Base-by-base conservation (phyloP, 73 alveolate species). In the Paramecium sexaurelia region DNA sequence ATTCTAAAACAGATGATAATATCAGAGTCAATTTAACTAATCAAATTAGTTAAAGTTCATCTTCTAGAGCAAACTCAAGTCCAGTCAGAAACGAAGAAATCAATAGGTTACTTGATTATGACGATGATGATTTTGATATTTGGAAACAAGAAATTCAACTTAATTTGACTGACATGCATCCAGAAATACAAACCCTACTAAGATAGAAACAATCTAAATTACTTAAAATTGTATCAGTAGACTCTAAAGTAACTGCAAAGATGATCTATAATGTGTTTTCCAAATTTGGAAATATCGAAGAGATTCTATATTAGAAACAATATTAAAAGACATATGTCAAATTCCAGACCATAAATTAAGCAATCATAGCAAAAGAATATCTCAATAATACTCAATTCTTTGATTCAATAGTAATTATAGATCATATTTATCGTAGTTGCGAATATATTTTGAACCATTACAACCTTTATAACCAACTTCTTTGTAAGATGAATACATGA, bases 351-450 rank as follows among this genome's bases (percentile, higher is more conserved):
- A 73, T 36, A 3, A 39, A 73, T 36, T 39, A 73, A n/a, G 87
- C 87, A 33, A 20, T n/a, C 36, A 73, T 73, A 33, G 87, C 87
- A 3, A 73, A 73, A 73, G 87, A 73, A 73, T 73, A 73, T 73
- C 57, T 73, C 55, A 73, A 73, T 73, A 73, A 73, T 20, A 9
- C 57, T 35, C 67, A 33, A 73, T 73, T 73, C 87, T 73, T 73
- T 73, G 87, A 73, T 39, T 73, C 87, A 36, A 36, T 36, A 5
- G 87, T 73, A 73, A 27, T 11, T 5, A 73, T 66, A 5, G 10
- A 1, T 20, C 1, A 73, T 36, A 73, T 35, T 73, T 1, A 10
- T 11, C 7, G 2, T 73, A 73, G 87, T 39, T 73, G 27, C 87
- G 87, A 6, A 32, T 73, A 2, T 27, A 20, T 33, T 73, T 35